Conservation (phyloP, 306 rosid species). For the Gastrolobium villosum region DNA sequence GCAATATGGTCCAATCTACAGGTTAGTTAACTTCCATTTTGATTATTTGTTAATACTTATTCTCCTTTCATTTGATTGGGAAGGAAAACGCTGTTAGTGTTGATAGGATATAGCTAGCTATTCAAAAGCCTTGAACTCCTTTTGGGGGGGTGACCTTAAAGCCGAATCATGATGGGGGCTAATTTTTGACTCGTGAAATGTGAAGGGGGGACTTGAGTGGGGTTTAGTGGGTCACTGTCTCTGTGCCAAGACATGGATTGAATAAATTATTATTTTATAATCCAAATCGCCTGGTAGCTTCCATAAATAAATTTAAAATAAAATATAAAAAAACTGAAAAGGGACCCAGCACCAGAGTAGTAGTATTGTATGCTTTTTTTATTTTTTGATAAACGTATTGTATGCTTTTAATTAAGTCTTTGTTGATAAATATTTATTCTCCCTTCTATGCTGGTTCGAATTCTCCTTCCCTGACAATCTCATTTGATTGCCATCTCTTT, state of each 20-base stretch:
- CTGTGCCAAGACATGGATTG: neutral
- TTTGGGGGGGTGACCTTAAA: neutral
- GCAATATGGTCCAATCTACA: constrained; percentile 92
- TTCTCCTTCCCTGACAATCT: no score
- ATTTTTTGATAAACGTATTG: no score
- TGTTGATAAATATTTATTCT: neutral
- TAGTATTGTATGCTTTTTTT: no score
- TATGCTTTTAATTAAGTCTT: no score
- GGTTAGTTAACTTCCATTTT: constrained; percentile 53
- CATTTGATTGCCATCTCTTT: no score
- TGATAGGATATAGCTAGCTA: neutral
- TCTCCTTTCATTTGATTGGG: neutral
- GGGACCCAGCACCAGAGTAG: constrained; percentile 14
- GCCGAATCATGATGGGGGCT: neutral
- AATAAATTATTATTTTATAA: neutral
- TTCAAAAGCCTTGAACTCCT: neutral
- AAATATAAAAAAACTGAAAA: neutral
- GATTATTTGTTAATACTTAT: neutral
- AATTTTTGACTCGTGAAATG: constrained; percentile 10
- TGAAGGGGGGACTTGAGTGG: neutral
- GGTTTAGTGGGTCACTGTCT: constrained; percentile 15
- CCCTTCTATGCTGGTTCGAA: neutral
- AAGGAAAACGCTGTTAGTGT: neutral
- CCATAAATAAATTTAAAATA: neutral
- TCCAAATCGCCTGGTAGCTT: constrained; percentile 15